Conservation (phyloP, 2,329 filamentous ascomycete species). For the Verticillium klebahnii region DNA sequence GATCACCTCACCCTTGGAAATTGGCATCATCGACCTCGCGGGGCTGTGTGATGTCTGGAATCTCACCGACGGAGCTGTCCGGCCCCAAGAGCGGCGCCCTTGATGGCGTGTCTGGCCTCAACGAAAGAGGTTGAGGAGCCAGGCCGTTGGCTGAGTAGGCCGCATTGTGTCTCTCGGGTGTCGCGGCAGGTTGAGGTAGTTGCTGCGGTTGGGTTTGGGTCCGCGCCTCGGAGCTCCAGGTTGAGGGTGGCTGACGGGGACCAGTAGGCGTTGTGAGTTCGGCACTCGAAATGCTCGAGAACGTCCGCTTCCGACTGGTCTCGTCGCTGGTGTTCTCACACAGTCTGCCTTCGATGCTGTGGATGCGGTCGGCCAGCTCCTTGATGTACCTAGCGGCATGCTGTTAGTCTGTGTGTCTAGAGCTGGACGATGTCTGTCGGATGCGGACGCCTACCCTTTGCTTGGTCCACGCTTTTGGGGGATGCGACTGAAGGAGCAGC, state of each 20-base stretch:
- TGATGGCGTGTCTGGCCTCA: slow-evolving; percentile 31
- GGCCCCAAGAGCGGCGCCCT: slow-evolving; percentile 27
- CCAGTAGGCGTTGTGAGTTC: slow-evolving; percentile 34
- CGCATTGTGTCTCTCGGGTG: slow-evolving; percentile 21
- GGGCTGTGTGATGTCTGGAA: slow-evolving; percentile 25
- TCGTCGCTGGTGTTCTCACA: slow-evolving; percentile 18
- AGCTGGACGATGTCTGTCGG: background rate
- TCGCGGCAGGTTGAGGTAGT: slow-evolving; percentile 33
- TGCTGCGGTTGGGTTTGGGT: slow-evolving; percentile 7
- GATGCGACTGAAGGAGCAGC: slow-evolving; percentile 79
- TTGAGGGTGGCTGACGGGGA: slow-evolving; percentile 22
- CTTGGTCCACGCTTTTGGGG: slow-evolving; percentile 86
- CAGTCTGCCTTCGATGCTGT: slow-evolving; percentile 77
- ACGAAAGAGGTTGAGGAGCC: slow-evolving; percentile 38
- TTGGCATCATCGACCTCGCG: slow-evolving; percentile 38
- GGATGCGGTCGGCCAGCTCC: slow-evolving; percentile 79
- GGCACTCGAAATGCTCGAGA: slow-evolving; percentile 29
- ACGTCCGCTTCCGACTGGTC: slow-evolving; percentile 25
- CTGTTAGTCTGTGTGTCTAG: background rate
- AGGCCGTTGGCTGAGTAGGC: slow-evolving; percentile 36
- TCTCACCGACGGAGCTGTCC: slow-evolving; percentile 29
- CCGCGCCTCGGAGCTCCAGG: slow-evolving; percentile 44
- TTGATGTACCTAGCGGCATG: slow-evolving; percentile 70
- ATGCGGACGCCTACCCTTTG: slow-evolving; percentile 61
- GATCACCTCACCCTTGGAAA: slow-evolving; percentile 37